Conservation (phyloP, 164 flowering plant species). For the Chimonanthus salicifolius region DNA sequence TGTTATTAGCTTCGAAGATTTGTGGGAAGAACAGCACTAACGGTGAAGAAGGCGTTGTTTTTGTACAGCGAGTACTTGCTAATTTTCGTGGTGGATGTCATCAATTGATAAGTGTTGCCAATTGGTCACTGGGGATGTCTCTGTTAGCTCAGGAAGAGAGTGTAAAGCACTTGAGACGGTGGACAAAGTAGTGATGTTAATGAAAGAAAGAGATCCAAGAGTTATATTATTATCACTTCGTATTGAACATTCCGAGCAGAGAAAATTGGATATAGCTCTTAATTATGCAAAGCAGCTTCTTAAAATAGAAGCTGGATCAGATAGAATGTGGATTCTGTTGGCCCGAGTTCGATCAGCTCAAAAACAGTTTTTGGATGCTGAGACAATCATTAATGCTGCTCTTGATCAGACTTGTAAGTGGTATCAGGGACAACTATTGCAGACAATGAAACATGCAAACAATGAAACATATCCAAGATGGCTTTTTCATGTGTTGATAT, state of each 20-base stretch:
- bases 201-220: constrained; percentile 37
- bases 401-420: constrained; percentile 77
- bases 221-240: constrained; percentile 51
- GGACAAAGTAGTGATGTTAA: constrained; percentile 42
- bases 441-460: constrained; percentile 21
- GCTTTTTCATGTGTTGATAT: neutral
- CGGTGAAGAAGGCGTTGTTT: constrained; percentile 57
- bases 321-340: constrained; percentile 53
- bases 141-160: constrained; percentile 53
- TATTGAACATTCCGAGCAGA: constrained; percentile 78
- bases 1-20: constrained; percentile 75
- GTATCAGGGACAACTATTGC: constrained; percentile 69
- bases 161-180: constrained; percentile 57
- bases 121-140: constrained; percentile 49
- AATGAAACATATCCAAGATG: neutral
- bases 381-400: constrained; percentile 63
- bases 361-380: constrained; percentile 68
- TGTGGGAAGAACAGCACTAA: constrained; percentile 38
- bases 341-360: constrained; percentile 90
- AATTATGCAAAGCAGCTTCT: constrained; percentile 62
- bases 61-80: constrained; percentile 32
- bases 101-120: constrained; percentile 39
- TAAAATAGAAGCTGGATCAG: constrained; percentile 57
- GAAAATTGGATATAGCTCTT: constrained; percentile 74
- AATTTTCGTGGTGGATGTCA: constrained; percentile 35